Conservation (phyloP, 257 asterid species). For the Plantago elongata region DNA sequence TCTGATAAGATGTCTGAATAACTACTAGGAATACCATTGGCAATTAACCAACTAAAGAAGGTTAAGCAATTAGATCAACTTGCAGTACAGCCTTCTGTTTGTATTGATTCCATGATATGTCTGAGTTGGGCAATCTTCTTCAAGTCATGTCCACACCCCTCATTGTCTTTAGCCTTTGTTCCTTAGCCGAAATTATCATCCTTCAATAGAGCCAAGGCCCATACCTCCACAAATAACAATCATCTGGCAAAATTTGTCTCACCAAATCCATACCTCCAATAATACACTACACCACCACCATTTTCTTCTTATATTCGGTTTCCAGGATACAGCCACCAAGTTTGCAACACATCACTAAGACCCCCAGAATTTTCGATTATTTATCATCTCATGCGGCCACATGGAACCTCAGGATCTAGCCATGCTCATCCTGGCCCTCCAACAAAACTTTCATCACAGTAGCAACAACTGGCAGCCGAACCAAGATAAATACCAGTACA, state of each 20-base stretch:
- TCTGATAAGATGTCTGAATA: neutral
- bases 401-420: no score
- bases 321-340: slow-evolving; percentile 12
- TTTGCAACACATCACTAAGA: slow-evolving; percentile 10
- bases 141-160: slow-evolving; percentile 18
- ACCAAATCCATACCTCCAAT: slow-evolving; percentile 28
- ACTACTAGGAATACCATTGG: no score
- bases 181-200: slow-evolving; percentile 38
- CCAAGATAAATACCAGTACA: neutral
- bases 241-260: slow-evolving; percentile 28
- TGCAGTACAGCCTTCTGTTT: slow-evolving; percentile 24
- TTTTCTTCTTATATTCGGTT: slow-evolving; percentile 13
- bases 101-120: slow-evolving; percentile 26
- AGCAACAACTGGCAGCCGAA: no score
- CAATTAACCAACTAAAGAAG: no score
- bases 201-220: slow-evolving; percentile 10
- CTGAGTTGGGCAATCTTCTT: slow-evolving; percentile 11
- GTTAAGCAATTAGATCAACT: slow-evolving; percentile 21
- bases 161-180: slow-evolving; percentile 40
- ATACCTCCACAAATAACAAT: slow-evolving; percentile 2
- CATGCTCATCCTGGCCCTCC: no score
- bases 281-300: slow-evolving; percentile 23
- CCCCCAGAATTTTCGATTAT: neutral
- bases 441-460: no score
- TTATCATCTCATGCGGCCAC: no score